Base-by-base conservation (phyloP, 352 stramenopile species). In the Pythium dissimile region DNA sequence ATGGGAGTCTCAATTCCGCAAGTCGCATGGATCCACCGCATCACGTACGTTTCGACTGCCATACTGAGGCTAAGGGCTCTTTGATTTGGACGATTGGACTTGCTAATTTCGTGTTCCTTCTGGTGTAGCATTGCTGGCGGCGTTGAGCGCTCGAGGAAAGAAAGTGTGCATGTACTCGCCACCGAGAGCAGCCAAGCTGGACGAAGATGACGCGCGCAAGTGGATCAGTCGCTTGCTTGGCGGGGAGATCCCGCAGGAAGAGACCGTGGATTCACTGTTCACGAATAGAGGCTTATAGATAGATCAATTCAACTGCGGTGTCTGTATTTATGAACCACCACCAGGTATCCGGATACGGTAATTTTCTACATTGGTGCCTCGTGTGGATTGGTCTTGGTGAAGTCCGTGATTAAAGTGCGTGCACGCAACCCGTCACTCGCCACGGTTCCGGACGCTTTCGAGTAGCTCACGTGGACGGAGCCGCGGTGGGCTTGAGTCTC, bases 221-320 rank as follows among this genome's bases (percentile, higher is more conserved):
- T 92, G 82, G 82, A 68, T 92, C 11, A 54, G 83, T 13, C 75
- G 72, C n/a, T 54, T 92, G 16, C 50, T 74, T 18, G 77, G 77
- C 0, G 82, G 82, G 15, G 81, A 92, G 27, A 62, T 92, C 13
- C 38, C 75, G 2, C 79, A 89, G 49, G 47, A 60, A 12, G 72
- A 72, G 26, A 61, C 75, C 0, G 56, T 66, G 0, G 18, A 62
- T 2, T 61, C 57, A 12, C 66, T 89, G 12, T 84, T 89, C 64
- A 37, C 23, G 8, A 37, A 27, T 9, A 48, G 37, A 66, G 24
- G 3, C 6, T 18, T 20, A 31, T 8, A 31, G 7, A 13, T 21
- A 18, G 5, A 18, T 3, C 35, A 11, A 46, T 26, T 41, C 38
- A n/a, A n/a, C n/a, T n/a, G n/a, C n/a, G n/a, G n/a, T 55, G 48